These are phyloP conservation scores for Cutaneotrichosporon cavernicola DNA, from an alignment of 1,284 basidiomycete genomes.

Conservation along the genomic window DNA sequence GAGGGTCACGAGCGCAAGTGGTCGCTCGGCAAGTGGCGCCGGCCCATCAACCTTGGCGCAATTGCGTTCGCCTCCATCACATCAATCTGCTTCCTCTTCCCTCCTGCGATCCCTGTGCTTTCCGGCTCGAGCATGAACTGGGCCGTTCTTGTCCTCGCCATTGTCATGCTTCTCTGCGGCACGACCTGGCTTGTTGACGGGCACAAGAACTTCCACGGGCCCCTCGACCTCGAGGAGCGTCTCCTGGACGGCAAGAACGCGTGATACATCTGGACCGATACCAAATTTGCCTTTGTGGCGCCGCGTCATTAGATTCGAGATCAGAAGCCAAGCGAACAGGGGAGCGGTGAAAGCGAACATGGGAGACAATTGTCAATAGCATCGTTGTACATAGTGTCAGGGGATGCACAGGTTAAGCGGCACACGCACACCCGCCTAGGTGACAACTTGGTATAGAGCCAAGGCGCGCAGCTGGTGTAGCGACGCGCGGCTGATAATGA, in stretches of 20 bases:
- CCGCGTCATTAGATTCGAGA: not conserved
- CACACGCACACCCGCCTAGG: not conserved
- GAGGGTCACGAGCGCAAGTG: slow-evolving; percentile 44
- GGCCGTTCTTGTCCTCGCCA: slow-evolving; percentile 45
- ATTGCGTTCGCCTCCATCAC: slow-evolving; percentile 54
- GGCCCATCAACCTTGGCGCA: slow-evolving; percentile 47
- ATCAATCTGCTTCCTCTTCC: slow-evolving; percentile 58
- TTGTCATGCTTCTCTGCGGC: slow-evolving; percentile 42
- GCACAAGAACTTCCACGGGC: slow-evolving; percentile 51
- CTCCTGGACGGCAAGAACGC: slow-evolving; percentile 13
- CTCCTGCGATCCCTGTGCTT: slow-evolving; percentile 52
- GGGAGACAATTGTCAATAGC: slow-evolving; percentile 1
- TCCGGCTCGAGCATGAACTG: slow-evolving; percentile 55
- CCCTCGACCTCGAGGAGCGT: slow-evolving; percentile 42
- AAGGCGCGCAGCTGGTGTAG: too few species aligned
- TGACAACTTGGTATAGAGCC: too few species aligned
- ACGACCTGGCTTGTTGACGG: slow-evolving; percentile 51
- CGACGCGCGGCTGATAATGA: too few species aligned
- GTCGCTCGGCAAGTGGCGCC: slow-evolving; percentile 42
- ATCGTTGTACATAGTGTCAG: not conserved
- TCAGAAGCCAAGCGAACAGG: not conserved
- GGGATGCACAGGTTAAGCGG: not conserved
- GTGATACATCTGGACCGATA: not conserved
- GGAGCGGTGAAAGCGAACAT: not conserved
- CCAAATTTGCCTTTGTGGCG: not conserved